Evolutionary conservation across 2,329 filamentous ascomycete genomes (phyloP), one percentile per base, ranked within the genome.

Genomic region (Aspergillus brasiliensis): DNA sequence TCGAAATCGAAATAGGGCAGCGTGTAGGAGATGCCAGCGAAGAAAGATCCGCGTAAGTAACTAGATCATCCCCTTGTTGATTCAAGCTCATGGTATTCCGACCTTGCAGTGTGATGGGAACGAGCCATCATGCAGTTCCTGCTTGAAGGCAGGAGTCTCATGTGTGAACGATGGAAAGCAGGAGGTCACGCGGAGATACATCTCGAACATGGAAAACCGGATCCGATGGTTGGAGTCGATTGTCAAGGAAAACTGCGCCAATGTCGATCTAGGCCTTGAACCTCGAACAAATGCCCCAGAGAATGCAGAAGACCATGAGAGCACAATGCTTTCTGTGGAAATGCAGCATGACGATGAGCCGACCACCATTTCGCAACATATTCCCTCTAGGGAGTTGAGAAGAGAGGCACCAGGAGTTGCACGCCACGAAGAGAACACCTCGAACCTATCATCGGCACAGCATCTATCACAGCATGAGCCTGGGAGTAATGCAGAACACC

Each of bases 201-300:
- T 77, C 28, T 66, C 73, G 3, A 77, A 70, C 28, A 66, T 82
- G 25, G 78, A 78, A 52, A 73, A 72, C 3, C 71, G 81, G 0
- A 73, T 83, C 15, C 67, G 69, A 31, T 83, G 81, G 81, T 69
- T 83, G 0, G 82, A 84, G 53, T 75, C 74, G 0, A 75, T 83
- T 3, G 58, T 84, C 6, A 71, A 70, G 11, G 67, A 74, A 25
- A 73, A 73, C 52, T 81, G 80, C 57, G 75, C 80, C 0, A 76
- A 79, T 19, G 61, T 83, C 4, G 76, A 82, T 42, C 61, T 83
- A 51, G 69, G 65, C 0, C 67, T 62, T 0, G 68, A 37, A 57
- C 60, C n/a, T 28, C 58, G 59, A 11, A 37, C 21, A 8, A 38
- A 25, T 13, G 10, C 15, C 19, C 38, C 42, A 47, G 58, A 27